phyloP scores from a whole-genome alignment of 176 grass and related monocot genomes.

The Oryza meyeriana region DNA sequence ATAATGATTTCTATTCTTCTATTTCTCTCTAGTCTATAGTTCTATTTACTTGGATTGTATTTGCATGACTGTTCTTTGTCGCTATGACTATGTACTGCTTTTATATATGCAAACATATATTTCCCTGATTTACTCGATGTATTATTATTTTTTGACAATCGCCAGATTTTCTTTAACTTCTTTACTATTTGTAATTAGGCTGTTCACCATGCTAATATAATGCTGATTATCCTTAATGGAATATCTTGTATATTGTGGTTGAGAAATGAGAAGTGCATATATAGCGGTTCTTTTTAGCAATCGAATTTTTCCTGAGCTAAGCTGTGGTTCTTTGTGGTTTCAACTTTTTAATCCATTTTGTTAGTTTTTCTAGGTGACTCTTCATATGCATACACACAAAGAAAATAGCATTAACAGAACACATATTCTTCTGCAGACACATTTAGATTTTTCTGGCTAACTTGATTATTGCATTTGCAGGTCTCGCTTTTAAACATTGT shows the following conservation, averaged over 20 bases:
- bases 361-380: not conserved
- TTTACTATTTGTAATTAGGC: not conserved
- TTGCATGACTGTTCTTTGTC: not conserved
- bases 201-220: not conserved
- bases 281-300: not conserved
- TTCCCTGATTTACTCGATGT: not conserved
- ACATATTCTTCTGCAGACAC: not conserved
- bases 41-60: not conserved
- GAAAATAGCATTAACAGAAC: not conserved
- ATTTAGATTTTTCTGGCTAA: conserved; percentile 7
- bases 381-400: not conserved
- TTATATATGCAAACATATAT: not conserved
- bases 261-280: not conserved
- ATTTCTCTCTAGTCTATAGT: not conserved
- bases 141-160: not conserved
- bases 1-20: not conserved
- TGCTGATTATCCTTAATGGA: not conserved
- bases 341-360: not conserved
- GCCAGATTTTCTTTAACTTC: not conserved
- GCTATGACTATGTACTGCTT: not conserved
- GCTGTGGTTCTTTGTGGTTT: not conserved
- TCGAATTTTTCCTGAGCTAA: conserved; percentile 23
- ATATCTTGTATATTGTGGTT: not conserved
- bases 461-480: conserved; percentile 42
- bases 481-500: conserved; percentile 98